A percentile compares a stretch with the other conserved stretches of the same genome.
phyloP scores from a whole-genome alignment of 225 moss, liverwort and hornwort species.

The Lunularia cruciata region DNA sequence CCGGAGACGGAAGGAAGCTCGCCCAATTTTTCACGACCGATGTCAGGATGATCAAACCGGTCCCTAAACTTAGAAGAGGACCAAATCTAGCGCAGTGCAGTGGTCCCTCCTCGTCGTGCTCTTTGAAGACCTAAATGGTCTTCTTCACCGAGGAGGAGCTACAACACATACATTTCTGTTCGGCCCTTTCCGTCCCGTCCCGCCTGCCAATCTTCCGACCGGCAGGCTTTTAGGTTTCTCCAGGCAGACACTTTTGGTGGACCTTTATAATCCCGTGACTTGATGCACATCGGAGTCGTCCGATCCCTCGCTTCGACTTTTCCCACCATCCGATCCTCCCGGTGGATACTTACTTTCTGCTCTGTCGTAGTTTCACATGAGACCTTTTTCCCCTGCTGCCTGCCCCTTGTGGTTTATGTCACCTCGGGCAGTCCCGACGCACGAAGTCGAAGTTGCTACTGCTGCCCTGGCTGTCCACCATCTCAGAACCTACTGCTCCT shows the following conservation, averaged over 20 bases:
- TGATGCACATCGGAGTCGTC: not conserved
- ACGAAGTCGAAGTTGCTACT: not conserved
- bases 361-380: no score
- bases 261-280: no score
- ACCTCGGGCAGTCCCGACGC: not conserved
- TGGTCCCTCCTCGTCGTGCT: no score
- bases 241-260: not conserved
- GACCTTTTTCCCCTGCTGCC: no score
- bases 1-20: not conserved
- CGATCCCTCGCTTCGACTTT: not conserved
- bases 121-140: no score
- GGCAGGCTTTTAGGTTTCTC: not conserved
- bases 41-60: not conserved
- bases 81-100: no score
- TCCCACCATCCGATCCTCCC: not conserved
- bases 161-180: no score
- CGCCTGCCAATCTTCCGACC: not conserved
- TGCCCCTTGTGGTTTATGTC: not conserved
- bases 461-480: no score
- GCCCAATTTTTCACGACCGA: not conserved
- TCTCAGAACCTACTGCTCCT: no score
- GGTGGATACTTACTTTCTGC: not conserved
- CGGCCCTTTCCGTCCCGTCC: no score
- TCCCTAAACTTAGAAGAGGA: no score
- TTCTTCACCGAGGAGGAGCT: no score